These are phyloP conservation scores for Phoenix dactylifera DNA, from an alignment of 176 grass and related monocot genomes.

Conservation along the genomic window DNA sequence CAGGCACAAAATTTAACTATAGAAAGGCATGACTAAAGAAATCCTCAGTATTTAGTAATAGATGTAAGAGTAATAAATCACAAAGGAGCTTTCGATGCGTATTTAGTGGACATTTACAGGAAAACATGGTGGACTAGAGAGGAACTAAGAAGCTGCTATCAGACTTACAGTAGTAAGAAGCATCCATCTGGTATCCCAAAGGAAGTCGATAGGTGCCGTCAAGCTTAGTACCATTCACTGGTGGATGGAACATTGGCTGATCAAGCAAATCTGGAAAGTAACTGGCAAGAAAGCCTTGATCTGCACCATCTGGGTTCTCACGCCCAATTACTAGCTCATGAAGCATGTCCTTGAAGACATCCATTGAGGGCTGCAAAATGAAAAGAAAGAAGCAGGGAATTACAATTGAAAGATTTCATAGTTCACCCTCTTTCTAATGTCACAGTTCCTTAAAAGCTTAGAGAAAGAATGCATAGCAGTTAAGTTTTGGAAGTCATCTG, in stretches of 20 bases:
- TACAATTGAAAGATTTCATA: neutral
- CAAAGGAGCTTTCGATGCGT: neutral
- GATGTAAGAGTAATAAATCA: too few species aligned
- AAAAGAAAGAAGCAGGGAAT: neutral
- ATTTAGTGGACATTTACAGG: too few species aligned
- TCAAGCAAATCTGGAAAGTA: slow-evolving; percentile 90
- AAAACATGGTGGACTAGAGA: too few species aligned
- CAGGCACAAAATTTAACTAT: too few species aligned
- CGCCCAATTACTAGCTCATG: slow-evolving; percentile 65
- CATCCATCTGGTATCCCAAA: slow-evolving; percentile 97
- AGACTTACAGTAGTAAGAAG: slow-evolving; percentile 93
- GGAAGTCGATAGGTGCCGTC: slow-evolving; percentile 86
- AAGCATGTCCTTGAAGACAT: slow-evolving; percentile 84
- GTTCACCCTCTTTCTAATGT: too few species aligned
- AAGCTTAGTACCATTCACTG: slow-evolving; percentile 70
- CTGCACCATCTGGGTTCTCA: slow-evolving; percentile 72
- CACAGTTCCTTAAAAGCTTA: too few species aligned
- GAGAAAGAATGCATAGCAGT: too few species aligned
- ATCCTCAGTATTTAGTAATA: too few species aligned
- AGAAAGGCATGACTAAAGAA: too few species aligned
- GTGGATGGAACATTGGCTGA: slow-evolving; percentile 78
- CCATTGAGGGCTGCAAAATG: slow-evolving; percentile 74
- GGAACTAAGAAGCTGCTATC: neutral
- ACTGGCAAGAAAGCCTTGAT: slow-evolving; percentile 83
- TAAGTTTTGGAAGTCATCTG: too few species aligned